Conservation (phyloP, 192 early-diverging fungal genomes). For the Borealophlyctis nickersoniae region DNA sequence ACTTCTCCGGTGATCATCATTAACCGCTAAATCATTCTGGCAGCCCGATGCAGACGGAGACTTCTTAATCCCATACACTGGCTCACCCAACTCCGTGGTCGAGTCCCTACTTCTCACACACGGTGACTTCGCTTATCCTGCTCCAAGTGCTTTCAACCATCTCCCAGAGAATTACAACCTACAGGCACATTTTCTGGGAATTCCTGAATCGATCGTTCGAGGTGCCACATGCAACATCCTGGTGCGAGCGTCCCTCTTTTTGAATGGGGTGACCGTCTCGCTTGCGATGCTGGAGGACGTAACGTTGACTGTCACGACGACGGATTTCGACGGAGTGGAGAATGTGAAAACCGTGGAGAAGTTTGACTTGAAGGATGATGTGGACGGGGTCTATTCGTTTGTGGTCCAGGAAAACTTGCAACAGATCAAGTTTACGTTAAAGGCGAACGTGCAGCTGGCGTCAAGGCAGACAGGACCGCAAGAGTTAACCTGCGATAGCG, state of each 20-base stretch:
- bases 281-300: not conserved
- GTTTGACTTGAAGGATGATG: not conserved
- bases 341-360: not conserved
- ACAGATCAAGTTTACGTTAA: not conserved
- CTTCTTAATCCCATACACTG: not conserved
- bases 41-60: constrained; percentile 1
- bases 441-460: not conserved
- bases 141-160: not conserved
- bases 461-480: not conserved
- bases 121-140: not conserved
- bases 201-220: not conserved
- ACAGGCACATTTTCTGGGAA: not conserved
- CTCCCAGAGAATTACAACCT: not conserved
- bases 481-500: too few species aligned
- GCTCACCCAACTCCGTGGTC: not conserved
- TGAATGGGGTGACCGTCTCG: not conserved
- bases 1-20: not conserved
- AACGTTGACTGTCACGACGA: not conserved
- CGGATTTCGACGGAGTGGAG: not conserved
- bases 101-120: not conserved
- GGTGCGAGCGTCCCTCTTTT: not conserved
- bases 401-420: not conserved
- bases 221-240: not conserved
- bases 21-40: not conserved
- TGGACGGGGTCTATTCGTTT: not conserved